Evolutionary conservation across 305 asterid species (phyloP).

Genomic region (Solanum chacoense): DNA sequence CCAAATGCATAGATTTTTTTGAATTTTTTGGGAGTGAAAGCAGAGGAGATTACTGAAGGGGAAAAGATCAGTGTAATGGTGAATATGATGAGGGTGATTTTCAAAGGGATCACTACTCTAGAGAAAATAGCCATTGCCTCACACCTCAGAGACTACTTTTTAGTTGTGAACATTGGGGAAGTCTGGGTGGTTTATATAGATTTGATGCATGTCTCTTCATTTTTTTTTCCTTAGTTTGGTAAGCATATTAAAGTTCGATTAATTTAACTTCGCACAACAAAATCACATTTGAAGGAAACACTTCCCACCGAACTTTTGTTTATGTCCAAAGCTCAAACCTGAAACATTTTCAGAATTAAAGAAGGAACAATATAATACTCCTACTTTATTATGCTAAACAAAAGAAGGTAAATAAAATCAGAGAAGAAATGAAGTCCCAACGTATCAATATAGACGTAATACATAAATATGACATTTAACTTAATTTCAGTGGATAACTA

Average conservation of each 20-base stretch:
- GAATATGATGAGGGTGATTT: neutral
- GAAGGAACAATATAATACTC: too few species aligned
- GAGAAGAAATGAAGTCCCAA: neutral
- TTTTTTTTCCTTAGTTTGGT: too few species aligned
- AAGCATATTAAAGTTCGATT: accelerated
- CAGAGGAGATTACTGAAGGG: neutral
- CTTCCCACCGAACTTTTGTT: too few species aligned
- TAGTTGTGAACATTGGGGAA: neutral
- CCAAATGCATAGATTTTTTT: conserved; percentile 57
- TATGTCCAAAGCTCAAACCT: too few species aligned
- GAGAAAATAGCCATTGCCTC: neutral
- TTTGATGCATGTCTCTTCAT: neutral
- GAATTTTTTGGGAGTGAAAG: conserved; percentile 13
- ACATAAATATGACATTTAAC: too few species aligned
- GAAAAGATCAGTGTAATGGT: neutral
- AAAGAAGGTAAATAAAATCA: neutral
- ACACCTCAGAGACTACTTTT: neutral
- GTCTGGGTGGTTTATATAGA: neutral
- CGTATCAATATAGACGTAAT: too few species aligned
- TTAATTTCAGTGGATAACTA: too few species aligned
- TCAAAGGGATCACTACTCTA: neutral
- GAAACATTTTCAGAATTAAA: too few species aligned
- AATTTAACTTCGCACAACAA: neutral
- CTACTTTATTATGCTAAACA: neutral
- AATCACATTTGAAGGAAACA: too few species aligned